Base-by-base conservation (phyloP, 495 filamentous ascomycete genomes). In the Annulohypoxylon moriforme region DNA sequence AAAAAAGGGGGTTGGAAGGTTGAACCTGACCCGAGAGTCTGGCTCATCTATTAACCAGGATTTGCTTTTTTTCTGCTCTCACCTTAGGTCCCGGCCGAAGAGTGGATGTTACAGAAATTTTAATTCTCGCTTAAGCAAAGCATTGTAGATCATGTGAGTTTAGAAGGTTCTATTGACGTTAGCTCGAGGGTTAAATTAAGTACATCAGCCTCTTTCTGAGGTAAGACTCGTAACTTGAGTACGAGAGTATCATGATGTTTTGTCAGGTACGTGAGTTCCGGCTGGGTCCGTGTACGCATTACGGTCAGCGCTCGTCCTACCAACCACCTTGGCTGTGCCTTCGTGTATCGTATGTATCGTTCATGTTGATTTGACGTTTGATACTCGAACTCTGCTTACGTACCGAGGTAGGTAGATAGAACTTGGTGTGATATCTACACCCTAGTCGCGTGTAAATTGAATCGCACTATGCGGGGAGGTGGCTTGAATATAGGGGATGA, bases 401-500 rank as follows among this genome's bases (percentile, higher is more conserved):
- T 55, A n/a, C n/a, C n/a, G n/a, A n/a, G n/a, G n/a, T n/a, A n/a
- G n/a, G n/a, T n/a, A 5, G 16, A 16, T 16, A 20, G 14, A 16
- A 27, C 31, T 58, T 27, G 4, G 33, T 49, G 11, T 29, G 46
- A 55, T 60, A 58, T 42, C 25, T 33, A 42, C 46, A 63, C 38
- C 29, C 29, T 11, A 36, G 40, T 57, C 24, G 22, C 29, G 16
- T 52, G 42, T 46, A 40, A 3, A 50, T 31, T 27, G 24, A 42
- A 57, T 60, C 61, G 40, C 56, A 66, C 59, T 67, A 63, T 67
- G 69, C 63, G 69, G 63, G 63, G 31, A 47, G 50, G 56, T 24
- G 57, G 63, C 63, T 67, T 59, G 9, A 63, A 20, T 64, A 70
- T 53, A 65, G 29, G 69, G 58, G 57, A 50, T 62, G 40, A 52